phyloP scores from a whole-genome alignment of 2,329 filamentous ascomycete species.

The Camillea tinctor region DNA sequence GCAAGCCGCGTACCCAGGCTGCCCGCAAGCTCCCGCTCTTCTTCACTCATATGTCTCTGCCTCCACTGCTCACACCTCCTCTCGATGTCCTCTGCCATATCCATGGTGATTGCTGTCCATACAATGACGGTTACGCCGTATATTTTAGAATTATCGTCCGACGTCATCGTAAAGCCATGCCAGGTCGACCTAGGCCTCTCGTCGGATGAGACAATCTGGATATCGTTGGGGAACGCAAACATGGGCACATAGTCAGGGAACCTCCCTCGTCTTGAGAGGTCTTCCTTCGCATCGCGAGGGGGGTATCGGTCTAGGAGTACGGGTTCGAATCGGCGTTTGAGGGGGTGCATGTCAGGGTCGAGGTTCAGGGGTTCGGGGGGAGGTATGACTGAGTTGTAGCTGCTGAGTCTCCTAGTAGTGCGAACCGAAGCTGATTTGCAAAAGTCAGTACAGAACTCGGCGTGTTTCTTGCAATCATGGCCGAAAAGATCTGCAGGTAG shows the following conservation, averaged over 20 bases:
- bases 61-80: constrained; percentile 80
- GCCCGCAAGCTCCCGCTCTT: constrained; percentile 87
- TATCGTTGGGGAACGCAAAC: constrained; percentile 99
- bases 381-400: constrained; percentile 98
- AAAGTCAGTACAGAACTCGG: constrained; percentile 31
- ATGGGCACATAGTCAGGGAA: constrained; percentile 98
- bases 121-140: constrained; percentile 90
- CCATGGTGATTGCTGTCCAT: constrained; percentile 83
- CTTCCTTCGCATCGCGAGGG: constrained; percentile 76
- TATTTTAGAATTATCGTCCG: constrained; percentile 84
- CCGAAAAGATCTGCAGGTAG: constrained; percentile 21
- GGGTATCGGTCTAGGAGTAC: constrained; percentile 95
- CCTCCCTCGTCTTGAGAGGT: constrained; percentile 73
- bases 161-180: constrained; percentile 99
- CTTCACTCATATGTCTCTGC: constrained; percentile 82
- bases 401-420: constrained; percentile 85
- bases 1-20: constrained; percentile 88
- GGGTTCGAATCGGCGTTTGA: constrained; percentile 91
- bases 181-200: constrained; percentile 93
- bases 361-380: constrained; percentile 85
- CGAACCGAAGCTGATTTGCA: constrained; percentile 56
- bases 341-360: constrained; percentile 90
- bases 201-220: constrained; percentile 93
- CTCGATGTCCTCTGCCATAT: constrained; percentile 81
- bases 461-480: constrained; percentile 23